Conservation (phyloP, 2,329 filamentous ascomycete species). For the Apiospora marii region DNA sequence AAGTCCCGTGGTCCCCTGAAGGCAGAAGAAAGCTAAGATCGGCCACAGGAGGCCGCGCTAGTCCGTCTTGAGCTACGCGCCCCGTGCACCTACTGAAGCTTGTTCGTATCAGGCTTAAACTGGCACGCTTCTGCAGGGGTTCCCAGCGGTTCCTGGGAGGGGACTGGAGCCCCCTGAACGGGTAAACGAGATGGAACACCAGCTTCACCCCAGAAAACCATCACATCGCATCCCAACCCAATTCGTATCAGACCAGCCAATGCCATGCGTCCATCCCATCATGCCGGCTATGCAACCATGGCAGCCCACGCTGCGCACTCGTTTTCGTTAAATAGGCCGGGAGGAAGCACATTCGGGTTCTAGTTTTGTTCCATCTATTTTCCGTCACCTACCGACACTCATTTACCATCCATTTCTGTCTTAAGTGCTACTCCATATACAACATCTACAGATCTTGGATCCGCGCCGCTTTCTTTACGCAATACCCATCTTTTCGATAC, state of each 20-base stretch:
- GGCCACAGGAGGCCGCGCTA: constrained; percentile 3
- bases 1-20: not conserved
- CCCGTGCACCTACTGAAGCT: not conserved
- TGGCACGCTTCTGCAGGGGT: not conserved
- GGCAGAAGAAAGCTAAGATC: not conserved
- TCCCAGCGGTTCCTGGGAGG: not conserved
- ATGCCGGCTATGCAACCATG: not conserved
- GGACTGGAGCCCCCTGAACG: not conserved
- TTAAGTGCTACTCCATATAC: not conserved
- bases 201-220: not conserved
- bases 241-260: not conserved
- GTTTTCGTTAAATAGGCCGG: constrained; percentile 4
- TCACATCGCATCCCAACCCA: constrained; percentile 9
- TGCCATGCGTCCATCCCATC: constrained; percentile 1
- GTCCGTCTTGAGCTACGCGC: not conserved
- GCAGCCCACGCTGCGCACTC: not conserved
- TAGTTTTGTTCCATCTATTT: constrained; percentile 15
- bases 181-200: constrained; percentile 13
- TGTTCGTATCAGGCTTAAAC: not conserved
- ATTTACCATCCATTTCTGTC: not conserved
- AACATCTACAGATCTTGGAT: not conserved
- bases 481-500: constrained; percentile 11
- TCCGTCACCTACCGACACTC: constrained; percentile 1
- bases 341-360: constrained; percentile 2
- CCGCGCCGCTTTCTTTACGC: not conserved